Evolutionary conservation across 257 asterid genomes (phyloP).

Genomic region (Przewalskia tangutica): DNA sequence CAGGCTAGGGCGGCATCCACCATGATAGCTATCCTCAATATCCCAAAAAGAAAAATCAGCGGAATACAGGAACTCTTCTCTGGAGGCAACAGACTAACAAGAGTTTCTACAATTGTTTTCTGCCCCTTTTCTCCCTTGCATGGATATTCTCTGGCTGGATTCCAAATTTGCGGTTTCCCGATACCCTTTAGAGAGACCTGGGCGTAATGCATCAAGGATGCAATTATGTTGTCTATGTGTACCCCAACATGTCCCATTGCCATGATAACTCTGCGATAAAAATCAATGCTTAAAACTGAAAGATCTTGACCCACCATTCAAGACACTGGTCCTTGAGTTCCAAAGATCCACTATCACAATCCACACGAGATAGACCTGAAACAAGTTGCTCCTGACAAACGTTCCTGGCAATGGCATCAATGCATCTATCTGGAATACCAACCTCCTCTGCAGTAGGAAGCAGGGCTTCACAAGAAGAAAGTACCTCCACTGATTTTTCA

Average conservation of each 20-base stretch:
- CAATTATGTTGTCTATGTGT: conserved; percentile 34
- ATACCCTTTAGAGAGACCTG: conserved; percentile 39
- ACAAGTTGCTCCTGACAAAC: conserved; percentile 57
- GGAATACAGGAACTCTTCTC: conserved; percentile 43
- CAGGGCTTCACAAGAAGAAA: conserved; percentile 35
- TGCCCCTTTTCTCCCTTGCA: conserved; percentile 24
- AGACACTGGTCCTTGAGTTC: conserved; percentile 29
- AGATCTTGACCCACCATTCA: conserved; percentile 69
- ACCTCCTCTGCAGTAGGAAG: conserved; percentile 44
- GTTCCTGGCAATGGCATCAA: conserved; percentile 34
- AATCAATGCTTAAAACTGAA: conserved; percentile 28
- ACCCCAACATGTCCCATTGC: conserved; percentile 46
- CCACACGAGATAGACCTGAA: conserved; percentile 42
- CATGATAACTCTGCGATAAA: conserved; percentile 32
- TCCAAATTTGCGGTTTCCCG: conserved; percentile 55
- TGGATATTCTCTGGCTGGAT: conserved; percentile 36
- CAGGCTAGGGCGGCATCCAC: conserved; percentile 38
- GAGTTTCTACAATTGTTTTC: conserved; percentile 31
- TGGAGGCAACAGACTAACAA: conserved; percentile 37
- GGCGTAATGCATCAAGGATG: conserved; percentile 53
- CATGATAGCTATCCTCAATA: conserved; percentile 50
- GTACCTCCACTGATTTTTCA: conserved; percentile 50
- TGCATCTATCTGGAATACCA: conserved; percentile 27
- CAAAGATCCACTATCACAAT: conserved; percentile 24
- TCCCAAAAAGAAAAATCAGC: conserved; percentile 41